Evolutionary conservation across 2,329 filamentous ascomycete genomes (phyloP), one percentile per base, ranked within the genome.

Genomic region (Beauveria caledonica): DNA sequence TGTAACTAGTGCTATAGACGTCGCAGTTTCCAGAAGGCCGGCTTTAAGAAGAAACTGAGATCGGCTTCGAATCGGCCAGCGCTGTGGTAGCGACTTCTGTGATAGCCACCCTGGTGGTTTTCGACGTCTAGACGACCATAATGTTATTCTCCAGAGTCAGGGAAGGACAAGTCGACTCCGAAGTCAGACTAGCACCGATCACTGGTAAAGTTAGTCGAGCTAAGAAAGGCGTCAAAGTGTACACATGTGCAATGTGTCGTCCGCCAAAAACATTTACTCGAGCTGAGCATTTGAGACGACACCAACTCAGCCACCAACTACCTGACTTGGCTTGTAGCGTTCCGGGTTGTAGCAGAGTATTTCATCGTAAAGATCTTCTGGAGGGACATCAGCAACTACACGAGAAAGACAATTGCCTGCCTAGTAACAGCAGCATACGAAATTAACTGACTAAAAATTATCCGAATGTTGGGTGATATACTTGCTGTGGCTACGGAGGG

Each of bases 261-360:
- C 78, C 78, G 21, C 70, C 77, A 19, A 83, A 83, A 76, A 85
- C 80, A 2, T 86, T 86, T 63, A 85, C 83, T 11, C 75, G 83
- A 67, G 84, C 83, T 29, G 83, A 86, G 67, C 84, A 86, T 70
- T 71, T 86, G 60, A 85, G 84, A 66, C 80, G 84, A 58, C 84
- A 86, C 69, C 80, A 86, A 68, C 71, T 85, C 42, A 84, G 82
- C 65, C 84, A 86, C 68, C 75, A 79, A 60, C 79, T 76, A 55
- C 81, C 84, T 29, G 74, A 76, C 49, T 78, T 78, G 64, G 72
- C 72, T 42, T 87, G 84, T 63, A 73, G 70, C 3, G 76, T 78
- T 60, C 75, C 78, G 17, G 78, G 80, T 42, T 87, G 84, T 68
- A 81, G 79, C 44, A 80, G 79, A 63, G 74, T 76, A 15, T 86